phyloP scores from a whole-genome alignment of 495 filamentous ascomycete genomes.

The Aspergillus ellipticus region DNA sequence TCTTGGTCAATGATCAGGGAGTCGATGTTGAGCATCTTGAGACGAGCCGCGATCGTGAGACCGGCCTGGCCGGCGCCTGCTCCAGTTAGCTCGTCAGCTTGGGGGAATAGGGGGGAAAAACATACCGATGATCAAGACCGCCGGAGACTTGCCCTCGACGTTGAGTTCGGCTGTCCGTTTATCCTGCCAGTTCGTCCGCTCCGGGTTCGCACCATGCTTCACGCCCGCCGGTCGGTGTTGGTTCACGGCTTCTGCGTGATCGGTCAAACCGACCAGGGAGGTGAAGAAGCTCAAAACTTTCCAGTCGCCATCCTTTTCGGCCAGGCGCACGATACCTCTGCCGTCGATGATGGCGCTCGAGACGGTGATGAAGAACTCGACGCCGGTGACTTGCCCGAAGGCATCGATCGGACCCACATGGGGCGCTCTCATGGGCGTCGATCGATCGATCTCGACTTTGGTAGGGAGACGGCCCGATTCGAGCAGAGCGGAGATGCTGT shows the following conservation, averaged over 20 bases:
- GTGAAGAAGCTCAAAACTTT: conserved; percentile 65
- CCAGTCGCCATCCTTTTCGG: conserved; percentile 50
- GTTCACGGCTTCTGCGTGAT: conserved; percentile 43
- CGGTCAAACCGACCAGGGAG: conserved; percentile 44
- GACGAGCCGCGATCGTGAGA: conserved; percentile 62
- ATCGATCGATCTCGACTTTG: conserved; percentile 48
- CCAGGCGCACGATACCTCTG: conserved; percentile 52
- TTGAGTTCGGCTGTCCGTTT: conserved; percentile 51
- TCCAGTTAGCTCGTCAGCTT: background rate
- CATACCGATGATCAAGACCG: conserved; percentile 66
- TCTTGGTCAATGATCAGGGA: conserved; percentile 65
- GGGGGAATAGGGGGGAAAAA: background rate
- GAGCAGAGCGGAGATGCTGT: conserved; percentile 50
- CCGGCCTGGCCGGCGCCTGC: conserved; percentile 49
- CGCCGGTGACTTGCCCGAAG: conserved; percentile 46
- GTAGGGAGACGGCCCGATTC: conserved; percentile 32
- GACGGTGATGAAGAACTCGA: conserved; percentile 49
- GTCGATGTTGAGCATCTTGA: conserved; percentile 66
- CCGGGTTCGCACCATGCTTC: conserved; percentile 48
- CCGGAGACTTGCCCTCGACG: conserved; percentile 52
- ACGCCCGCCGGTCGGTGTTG: conserved; percentile 40
- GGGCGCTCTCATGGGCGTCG: conserved; percentile 42
- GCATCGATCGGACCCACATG: conserved; percentile 46
- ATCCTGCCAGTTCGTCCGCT: conserved; percentile 64
- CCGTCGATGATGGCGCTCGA: conserved; percentile 49